These are phyloP conservation scores for Taphrina pruni DNA, from an alignment of 1,139 yeast genomes.

Conservation along the genomic window DNA sequence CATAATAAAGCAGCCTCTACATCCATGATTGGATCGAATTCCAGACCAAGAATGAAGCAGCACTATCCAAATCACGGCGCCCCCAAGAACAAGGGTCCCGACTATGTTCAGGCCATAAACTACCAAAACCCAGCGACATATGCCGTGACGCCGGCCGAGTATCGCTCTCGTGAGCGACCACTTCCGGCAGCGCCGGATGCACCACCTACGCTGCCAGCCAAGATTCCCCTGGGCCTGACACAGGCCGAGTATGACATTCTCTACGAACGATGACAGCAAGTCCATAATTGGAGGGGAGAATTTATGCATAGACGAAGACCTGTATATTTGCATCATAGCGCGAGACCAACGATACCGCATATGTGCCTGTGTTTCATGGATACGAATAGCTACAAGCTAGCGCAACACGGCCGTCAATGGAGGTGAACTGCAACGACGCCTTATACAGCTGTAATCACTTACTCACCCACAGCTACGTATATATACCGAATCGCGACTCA, in stretches of 20 bases:
- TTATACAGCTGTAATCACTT: too few relatives aligned
- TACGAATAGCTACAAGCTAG: too few relatives aligned
- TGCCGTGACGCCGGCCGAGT: constrained; percentile 34
- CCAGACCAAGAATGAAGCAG: background rate
- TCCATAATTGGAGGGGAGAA: background rate
- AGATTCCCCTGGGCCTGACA: constrained; percentile 35
- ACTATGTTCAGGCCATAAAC: constrained; percentile 3
- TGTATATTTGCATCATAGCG: background rate
- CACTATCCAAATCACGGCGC: background rate
- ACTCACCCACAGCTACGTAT: too few relatives aligned
- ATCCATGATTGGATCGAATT: background rate
- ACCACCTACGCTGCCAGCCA: constrained; percentile 32
- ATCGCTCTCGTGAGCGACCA: constrained; percentile 14
- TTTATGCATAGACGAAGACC: background rate
- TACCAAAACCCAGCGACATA: constrained; percentile 19
- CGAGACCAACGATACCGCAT: background rate
- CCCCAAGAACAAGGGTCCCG: background rate
- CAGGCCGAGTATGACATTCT: constrained; percentile 35
- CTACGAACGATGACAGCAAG: constrained; percentile 10
- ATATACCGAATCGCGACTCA: too few relatives aligned
- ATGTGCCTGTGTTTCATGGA: too few relatives aligned
- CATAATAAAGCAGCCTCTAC: constrained; percentile 11
- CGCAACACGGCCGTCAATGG: too few relatives aligned
- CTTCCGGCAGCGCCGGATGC: constrained; percentile 20
- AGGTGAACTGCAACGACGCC: too few relatives aligned